Conservation (phyloP, 495 filamentous ascomycete genomes). For the Apodospora peruviana region DNA sequence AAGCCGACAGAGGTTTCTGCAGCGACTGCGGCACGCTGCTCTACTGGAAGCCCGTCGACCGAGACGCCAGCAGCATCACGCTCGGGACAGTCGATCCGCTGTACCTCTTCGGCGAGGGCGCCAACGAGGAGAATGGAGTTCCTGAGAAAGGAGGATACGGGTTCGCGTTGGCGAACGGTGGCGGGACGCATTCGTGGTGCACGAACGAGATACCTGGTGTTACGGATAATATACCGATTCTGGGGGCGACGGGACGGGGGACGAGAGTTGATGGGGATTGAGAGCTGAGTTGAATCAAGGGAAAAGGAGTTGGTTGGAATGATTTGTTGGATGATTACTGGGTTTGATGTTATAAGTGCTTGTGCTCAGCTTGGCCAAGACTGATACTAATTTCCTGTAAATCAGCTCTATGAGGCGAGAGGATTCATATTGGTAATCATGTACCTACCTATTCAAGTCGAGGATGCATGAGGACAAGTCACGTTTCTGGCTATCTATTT, state of each 20-base stretch:
- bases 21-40: conserved; percentile 30
- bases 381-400: too few species aligned
- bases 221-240: conserved; percentile 22
- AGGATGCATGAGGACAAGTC: too few species aligned
- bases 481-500: too few species aligned
- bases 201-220: conserved; percentile 34
- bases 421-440: too few species aligned
- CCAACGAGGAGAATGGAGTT: conserved; percentile 5
- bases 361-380: too few species aligned
- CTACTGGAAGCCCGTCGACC: conserved; percentile 23
- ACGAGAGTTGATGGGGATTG: conserved; percentile 2
- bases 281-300: too few species aligned
- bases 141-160: conserved; percentile 20
- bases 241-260: conserved; percentile 6
- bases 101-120: conserved; percentile 28
- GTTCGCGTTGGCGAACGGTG: conserved; percentile 21
- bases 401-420: too few species aligned
- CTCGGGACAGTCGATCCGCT: conserved; percentile 32
- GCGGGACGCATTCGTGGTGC: conserved; percentile 20
- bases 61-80: conserved; percentile 10
- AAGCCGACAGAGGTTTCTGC: conserved; percentile 31
- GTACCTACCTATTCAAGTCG: too few species aligned
- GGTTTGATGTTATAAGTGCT: too few species aligned
- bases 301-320: too few species aligned
- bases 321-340: too few species aligned